These are phyloP conservation scores for Trichosporon ovoides DNA, from an alignment of 1,284 basidiomycete species.

Conservation along the genomic window DNA sequence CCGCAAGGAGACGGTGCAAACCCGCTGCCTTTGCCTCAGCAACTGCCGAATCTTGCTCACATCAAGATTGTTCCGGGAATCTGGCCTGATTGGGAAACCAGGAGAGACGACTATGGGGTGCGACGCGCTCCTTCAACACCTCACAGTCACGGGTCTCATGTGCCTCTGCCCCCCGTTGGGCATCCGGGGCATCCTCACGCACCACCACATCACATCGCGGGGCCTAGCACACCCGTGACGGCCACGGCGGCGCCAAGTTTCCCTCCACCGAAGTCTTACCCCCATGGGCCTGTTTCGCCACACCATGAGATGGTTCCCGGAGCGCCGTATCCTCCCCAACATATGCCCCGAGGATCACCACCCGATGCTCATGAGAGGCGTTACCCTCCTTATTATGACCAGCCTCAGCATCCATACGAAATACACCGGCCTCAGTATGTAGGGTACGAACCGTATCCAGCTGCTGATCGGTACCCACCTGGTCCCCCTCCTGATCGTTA, in stretches of 20 bases:
- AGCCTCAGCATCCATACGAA: conserved; percentile 17
- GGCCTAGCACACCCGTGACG: conserved; percentile 19
- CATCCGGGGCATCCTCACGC: conserved; percentile 14
- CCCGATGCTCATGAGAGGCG: conserved; percentile 11
- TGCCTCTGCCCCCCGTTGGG: conserved; percentile 6
- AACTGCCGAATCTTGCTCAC: conserved; percentile 38
- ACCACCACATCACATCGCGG: conserved; percentile 16
- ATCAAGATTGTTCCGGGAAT: conserved; percentile 40
- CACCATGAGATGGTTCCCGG: neutral
- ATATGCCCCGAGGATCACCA: conserved; percentile 2
- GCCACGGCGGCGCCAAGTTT: conserved; percentile 18
- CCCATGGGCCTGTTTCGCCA: conserved; percentile 13
- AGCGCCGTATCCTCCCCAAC: neutral
- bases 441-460: conserved; percentile 7
- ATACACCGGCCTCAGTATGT: conserved; percentile 12
- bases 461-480: conserved; percentile 12
- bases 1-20: conserved; percentile 42
- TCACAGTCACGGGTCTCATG: conserved; percentile 7
- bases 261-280: conserved; percentile 14
- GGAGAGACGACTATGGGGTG: conserved; percentile 30
- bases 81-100: conserved; percentile 46
- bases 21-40: conserved; percentile 40
- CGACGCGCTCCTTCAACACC: conserved; percentile 14
- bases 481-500: neutral
- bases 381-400: conserved; percentile 15